Evolutionary conservation across 495 filamentous ascomycete species (phyloP).

Genomic region (Cenococcum geophilum): DNA sequence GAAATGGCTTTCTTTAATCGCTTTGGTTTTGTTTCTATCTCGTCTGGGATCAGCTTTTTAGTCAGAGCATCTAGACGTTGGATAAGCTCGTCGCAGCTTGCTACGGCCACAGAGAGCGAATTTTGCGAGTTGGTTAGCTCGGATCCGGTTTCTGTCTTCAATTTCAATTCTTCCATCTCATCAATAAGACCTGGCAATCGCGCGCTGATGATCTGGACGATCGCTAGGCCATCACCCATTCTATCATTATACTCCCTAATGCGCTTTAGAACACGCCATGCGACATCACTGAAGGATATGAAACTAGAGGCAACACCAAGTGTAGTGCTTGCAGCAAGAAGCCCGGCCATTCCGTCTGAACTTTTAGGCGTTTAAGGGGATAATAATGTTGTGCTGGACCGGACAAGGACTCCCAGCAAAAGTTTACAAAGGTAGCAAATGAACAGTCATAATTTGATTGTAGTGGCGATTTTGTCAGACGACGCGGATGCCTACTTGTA

Average conservation of each 20-base stretch:
- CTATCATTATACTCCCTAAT: slow-evolving; percentile 33
- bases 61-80: background rate
- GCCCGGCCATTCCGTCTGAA: slow-evolving; percentile 34
- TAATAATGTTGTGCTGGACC: no score
- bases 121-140: slow-evolving; percentile 12
- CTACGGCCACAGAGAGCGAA: slow-evolving; percentile 29
- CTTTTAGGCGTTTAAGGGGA: no score
- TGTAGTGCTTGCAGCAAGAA: slow-evolving; percentile 24
- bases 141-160: slow-evolving; percentile 18
- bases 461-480: no score
- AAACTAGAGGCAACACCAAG: slow-evolving; percentile 35
- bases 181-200: slow-evolving; percentile 34
- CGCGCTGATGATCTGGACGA: slow-evolving; percentile 32
- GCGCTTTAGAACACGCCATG: slow-evolving; percentile 31
- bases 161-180: slow-evolving; percentile 27
- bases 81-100: slow-evolving; percentile 15
- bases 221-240: slow-evolving; percentile 28
- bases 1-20: no score
- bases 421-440: no score
- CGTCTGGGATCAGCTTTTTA: slow-evolving; percentile 17
- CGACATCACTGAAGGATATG: slow-evolving; percentile 38
- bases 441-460: no score
- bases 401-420: no score
- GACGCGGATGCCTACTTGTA: no score
- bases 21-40: slow-evolving; percentile 17